Evolutionary conservation across 225 moss, liverwort and hornwort species (phyloP), one percentile per base, ranked within the genome.

Genomic region (Marchantia paleacea): DNA sequence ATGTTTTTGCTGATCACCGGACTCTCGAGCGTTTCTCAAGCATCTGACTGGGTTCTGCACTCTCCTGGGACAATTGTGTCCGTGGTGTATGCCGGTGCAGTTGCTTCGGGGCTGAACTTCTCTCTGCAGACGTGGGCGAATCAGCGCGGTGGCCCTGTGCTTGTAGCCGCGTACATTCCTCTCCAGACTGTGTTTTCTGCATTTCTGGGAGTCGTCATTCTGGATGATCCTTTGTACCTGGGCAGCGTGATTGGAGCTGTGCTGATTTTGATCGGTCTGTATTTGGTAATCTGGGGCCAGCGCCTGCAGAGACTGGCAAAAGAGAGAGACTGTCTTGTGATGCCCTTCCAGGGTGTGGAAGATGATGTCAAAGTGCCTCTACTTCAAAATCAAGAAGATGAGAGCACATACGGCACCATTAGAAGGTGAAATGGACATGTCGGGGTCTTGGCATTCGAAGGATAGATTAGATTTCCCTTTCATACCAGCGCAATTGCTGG

Each of bases 231-330:
- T 12, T 77, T 97, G 60, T 93, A 81, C 58, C 25, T 92, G 76
- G 94, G 96, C 61, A 93, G 91, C 50, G 87, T 92, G 26, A 72
- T 96, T 57, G 94, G 96, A 55, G 94, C 92, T 4, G 25, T 64
- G 13, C 74, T 85, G 65, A 80, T 94, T n/a, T 10, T 91, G 52
- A 15, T 31, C 29, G 94, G 94, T 58, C 87, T 97, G 25, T 94
- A 85, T 80, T 84, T 97, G 39, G 94, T 94, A 61, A 87, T 89
- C 64, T 97, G 93, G 94, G 93, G 93, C 57, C 82, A 83, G 79
- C 79, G 72, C 47, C 78, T 92, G 81, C 53, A 85, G 48, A 64
- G 88, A 11, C 82, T 26, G 74, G 74, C 84, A 11, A 84, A 69
- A 22, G 84, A 87, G 26, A 83, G 75, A 65, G 52, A 78, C 20